These are phyloP conservation scores for Bipolaris zeicola DNA, from an alignment of 2,329 filamentous ascomycete genomes.

Conservation along the genomic window DNA sequence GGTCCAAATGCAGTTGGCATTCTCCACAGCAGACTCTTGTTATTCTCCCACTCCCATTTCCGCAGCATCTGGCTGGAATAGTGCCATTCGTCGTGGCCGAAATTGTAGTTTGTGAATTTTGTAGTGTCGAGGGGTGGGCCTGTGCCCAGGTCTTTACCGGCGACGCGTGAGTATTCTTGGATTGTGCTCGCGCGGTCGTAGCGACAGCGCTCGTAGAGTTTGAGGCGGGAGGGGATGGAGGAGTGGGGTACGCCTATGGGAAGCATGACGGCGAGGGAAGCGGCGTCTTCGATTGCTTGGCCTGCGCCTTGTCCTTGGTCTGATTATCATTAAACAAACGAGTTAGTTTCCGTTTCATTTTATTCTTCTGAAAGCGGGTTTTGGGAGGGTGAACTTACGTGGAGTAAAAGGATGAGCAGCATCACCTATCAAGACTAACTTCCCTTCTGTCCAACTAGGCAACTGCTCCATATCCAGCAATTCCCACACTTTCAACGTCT, in stretches of 20 bases:
- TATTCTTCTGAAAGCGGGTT: background rate
- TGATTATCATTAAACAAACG: background rate
- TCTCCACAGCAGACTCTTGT: slow-evolving; percentile 44
- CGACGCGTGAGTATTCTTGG: slow-evolving; percentile 62
- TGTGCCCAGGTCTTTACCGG: slow-evolving; percentile 55
- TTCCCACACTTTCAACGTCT: slow-evolving; percentile 47
- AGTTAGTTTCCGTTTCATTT: slow-evolving; percentile 3
- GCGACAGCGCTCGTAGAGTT: slow-evolving; percentile 64
- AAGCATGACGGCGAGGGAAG: slow-evolving; percentile 63
- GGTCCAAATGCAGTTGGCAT: slow-evolving; percentile 53
- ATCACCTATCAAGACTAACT: slow-evolving; percentile 66
- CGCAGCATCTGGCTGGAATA: slow-evolving; percentile 58
- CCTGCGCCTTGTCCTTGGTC: slow-evolving; percentile 67
- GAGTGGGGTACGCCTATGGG: slow-evolving; percentile 51
- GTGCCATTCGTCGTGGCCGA: slow-evolving; percentile 65
- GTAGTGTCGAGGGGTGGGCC: slow-evolving; percentile 41
- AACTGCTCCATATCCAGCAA: slow-evolving; percentile 64
- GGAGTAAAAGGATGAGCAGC: slow-evolving; percentile 72
- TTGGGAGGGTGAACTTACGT: slow-evolving; percentile 46
- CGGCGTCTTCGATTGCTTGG: slow-evolving; percentile 70
- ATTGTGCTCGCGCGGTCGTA: slow-evolving; percentile 63
- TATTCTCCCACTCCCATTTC: slow-evolving; percentile 57
- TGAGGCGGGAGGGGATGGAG: slow-evolving; percentile 61
- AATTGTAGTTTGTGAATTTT: slow-evolving; percentile 58
- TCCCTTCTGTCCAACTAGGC: slow-evolving; percentile 60